Conservation (phyloP, 1,284 basidiomycete genomes). For the Xerocomus amazonicus region DNA sequence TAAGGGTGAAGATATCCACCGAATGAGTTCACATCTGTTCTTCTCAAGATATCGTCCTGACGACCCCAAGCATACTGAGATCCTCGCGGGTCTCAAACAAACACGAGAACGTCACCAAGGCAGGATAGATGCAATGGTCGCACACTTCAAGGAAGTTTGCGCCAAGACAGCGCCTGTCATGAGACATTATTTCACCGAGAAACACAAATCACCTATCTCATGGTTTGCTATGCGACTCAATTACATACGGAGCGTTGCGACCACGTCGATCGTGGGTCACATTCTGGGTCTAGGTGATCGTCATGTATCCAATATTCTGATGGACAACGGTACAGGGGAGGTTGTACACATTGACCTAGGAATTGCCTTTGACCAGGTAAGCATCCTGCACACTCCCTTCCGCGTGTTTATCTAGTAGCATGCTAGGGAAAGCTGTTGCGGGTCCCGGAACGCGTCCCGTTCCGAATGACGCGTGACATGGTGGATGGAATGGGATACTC, state of each 20-base stretch:
- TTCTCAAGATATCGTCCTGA: slow-evolving; percentile 42
- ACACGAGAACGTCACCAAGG: slow-evolving; percentile 31
- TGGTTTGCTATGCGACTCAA: slow-evolving; percentile 95
- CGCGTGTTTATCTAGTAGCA: no score
- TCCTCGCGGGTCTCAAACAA: slow-evolving; percentile 19
- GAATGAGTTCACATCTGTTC: slow-evolving; percentile 19
- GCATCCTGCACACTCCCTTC: slow-evolving; percentile 13
- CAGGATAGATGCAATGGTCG: slow-evolving; percentile 38
- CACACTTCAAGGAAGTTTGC: slow-evolving; percentile 53
- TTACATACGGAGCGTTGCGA: slow-evolving; percentile 90
- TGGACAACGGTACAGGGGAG: slow-evolving; percentile 84
- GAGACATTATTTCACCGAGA: slow-evolving; percentile 92
- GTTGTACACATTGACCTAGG: slow-evolving; percentile 95
- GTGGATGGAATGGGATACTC: slow-evolving; percentile 92
- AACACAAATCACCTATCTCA: slow-evolving; percentile 79
- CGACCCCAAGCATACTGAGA: slow-evolving; percentile 28
- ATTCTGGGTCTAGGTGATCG: slow-evolving; percentile 92
- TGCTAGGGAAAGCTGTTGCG: slow-evolving; percentile 75
- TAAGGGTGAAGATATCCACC: slow-evolving; percentile 12
- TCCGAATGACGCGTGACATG: slow-evolving; percentile 91
- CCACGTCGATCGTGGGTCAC: slow-evolving; percentile 92
- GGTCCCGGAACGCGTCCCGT: slow-evolving; percentile 89
- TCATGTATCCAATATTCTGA: slow-evolving; percentile 89
- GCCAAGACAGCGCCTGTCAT: slow-evolving; percentile 79
- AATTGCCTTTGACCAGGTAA: slow-evolving; percentile 92